These are phyloP conservation scores for Sarcomyxa edulis DNA, from an alignment of 768 basidiomycete species.

Conservation along the genomic window DNA sequence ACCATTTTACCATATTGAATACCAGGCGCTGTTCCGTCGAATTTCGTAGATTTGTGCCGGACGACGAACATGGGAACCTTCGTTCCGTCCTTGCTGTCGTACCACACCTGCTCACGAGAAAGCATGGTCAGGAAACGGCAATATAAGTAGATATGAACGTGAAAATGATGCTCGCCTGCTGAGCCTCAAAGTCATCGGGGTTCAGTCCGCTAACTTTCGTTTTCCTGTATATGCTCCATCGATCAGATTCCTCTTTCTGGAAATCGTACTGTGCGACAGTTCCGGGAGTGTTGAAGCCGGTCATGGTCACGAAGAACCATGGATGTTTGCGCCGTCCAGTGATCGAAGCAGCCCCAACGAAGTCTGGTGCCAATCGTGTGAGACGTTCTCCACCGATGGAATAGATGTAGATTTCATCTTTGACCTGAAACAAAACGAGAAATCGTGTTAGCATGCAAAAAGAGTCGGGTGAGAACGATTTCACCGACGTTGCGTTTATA, in stretches of 20 bases:
- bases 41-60: slow-evolving; percentile 60
- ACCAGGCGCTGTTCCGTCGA: slow-evolving; percentile 72
- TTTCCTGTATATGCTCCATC: slow-evolving; percentile 54
- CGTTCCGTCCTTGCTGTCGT: slow-evolving; percentile 72
- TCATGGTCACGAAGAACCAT: slow-evolving; percentile 61
- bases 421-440: slow-evolving; percentile 43
- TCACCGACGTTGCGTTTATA: slow-evolving; percentile 69
- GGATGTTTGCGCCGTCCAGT: slow-evolving; percentile 44
- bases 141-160: too few relatives aligned
- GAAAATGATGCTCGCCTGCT: slow-evolving; percentile 42
- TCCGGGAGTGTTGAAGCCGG: slow-evolving; percentile 69
- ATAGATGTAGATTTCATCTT: slow-evolving; percentile 76
- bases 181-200: slow-evolving; percentile 62
- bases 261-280: slow-evolving; percentile 64
- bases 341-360: slow-evolving; percentile 62
- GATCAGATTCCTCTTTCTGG: slow-evolving; percentile 37
- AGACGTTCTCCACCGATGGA: slow-evolving; percentile 46
- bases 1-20: slow-evolving; percentile 72
- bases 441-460: background rate
- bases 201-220: slow-evolving; percentile 57
- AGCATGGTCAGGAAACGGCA: background rate
- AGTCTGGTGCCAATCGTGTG: slow-evolving; percentile 53
- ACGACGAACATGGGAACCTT: slow-evolving; percentile 84
- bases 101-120: slow-evolving; percentile 55
- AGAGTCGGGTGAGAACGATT: background rate